Base-by-base conservation (phyloP, 164 flowering plant species). In the Liquidambar formosana region DNA sequence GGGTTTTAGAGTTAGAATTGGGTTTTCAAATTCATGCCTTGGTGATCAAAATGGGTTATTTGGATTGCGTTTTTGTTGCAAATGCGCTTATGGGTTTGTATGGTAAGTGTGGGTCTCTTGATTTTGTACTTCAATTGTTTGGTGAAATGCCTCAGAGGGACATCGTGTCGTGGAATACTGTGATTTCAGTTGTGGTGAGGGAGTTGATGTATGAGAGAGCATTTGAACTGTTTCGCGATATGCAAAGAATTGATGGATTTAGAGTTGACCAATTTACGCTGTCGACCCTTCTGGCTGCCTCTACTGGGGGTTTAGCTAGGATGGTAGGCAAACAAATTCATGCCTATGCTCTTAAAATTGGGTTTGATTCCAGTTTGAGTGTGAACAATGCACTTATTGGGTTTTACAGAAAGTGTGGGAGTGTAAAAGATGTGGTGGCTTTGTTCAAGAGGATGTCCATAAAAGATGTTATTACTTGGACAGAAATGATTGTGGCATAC, bases 371-470 rank as follows among this genome's bases (percentile, higher is more conserved):
- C 38, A 71, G 81, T 72, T 68, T 92, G 78, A 88, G 88, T 71
- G 92, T 95, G 26, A 82, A 75, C 75, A 95, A 92, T 86, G 86
- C 94, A 0, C 85, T 94, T 25, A 84, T 94, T 68, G 80, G 84
- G 58, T 94, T 90, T 57, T 94, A 94, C 64, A 71, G 80, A 0
- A 82, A 82, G 25, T 88, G 89, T 53, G 93, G 97, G 28, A 78
- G 67, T 41, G 33, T 82, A 6, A 64, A 80, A 26, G 77, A 85
- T 68, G 89, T 84, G 64, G 77, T 26, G 62, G 60, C 72, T 60
- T 13, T 92, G 79, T 90, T 84, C 68, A 76, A 80, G 62, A 78
- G 68, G 68, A 90, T 88, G 93, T 75, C 68, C 1, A 62, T 67
- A 0, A 83, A 77, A 69, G 96, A 94, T 84, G 82, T 83, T 14